Evolutionary conservation across 495 filamentous ascomycete genomes (phyloP), one percentile per base, ranked within the genome.

Genomic region (Penicillium cosmopolitanum): DNA sequence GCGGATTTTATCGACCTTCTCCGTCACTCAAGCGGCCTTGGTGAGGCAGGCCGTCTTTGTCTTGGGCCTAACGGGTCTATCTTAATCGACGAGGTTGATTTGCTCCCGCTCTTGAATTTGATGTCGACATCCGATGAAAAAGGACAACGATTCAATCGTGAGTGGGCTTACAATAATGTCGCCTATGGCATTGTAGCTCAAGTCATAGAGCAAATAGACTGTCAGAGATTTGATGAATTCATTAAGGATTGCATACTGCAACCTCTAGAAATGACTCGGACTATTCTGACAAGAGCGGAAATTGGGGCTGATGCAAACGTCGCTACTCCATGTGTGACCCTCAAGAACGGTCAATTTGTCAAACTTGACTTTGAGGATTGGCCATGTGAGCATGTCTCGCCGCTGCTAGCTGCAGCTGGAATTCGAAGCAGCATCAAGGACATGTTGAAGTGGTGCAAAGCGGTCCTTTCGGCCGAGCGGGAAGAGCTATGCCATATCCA

Each of bases 11-110:
- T 81, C 46, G 81, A 82, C 63, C 65, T 68, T 28, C 66, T 80
- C 8, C 76, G 75, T 12, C 82, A 83, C 68, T 73, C 73, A 31
- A 77, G 72, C 12, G 82, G 78, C 3, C 69, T 83, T 51, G 68
- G 74, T 13, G 16, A 52, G 15, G 19, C 56, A 8, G 25, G 52
- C 66, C n/a, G 70, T 67, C 64, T 72, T 66, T 62, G n/a, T 61
- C 10, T 63, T 0, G 62, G 56, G 12, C 65, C 58, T 10, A 21
- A 31, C 1, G 53, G 63, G 16, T 40, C 55, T 1, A 55, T 60
- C 33, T 33, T 55, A 8, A 36, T n/a, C 2, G 33, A 52, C 6
- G 59, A 56, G n/a, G 60, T 68, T 9, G 56, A 62, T 18, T 40
- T 63, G 63, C 16, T 61, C 70, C 65, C 60, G 67, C 36, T 77